Evolutionary conservation across 345 rosid genomes (phyloP).

Genomic region (Syzygium grande): DNA sequence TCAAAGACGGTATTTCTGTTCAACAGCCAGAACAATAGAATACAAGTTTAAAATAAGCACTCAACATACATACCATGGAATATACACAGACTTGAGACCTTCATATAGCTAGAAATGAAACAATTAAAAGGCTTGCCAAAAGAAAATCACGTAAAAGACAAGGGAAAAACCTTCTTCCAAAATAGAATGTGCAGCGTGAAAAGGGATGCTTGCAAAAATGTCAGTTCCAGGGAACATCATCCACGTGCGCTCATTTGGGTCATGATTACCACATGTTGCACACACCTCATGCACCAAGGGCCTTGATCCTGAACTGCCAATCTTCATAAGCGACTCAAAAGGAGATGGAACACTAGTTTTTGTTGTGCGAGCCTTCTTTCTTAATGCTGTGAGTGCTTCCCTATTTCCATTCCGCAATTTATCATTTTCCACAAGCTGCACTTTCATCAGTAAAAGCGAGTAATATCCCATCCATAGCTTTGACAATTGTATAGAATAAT

Average conservation of each 20-base stretch:
- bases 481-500: background rate
- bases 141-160: background rate
- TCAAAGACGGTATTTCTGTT: background rate
- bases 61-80: background rate
- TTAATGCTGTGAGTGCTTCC: conserved; percentile 70
- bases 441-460: background rate
- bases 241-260: conserved; percentile 62
- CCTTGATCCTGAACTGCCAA: conserved; percentile 28
- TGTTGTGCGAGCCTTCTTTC: conserved; percentile 74
- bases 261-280: conserved; percentile 66
- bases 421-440: conserved; percentile 71
- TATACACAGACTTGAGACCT: background rate
- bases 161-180: conserved; percentile 57
- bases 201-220: conserved; percentile 58
- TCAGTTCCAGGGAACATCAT: conserved; percentile 80
- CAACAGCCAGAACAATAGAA: background rate
- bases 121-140: background rate
- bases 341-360: conserved; percentile 57
- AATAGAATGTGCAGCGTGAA: conserved; percentile 73
- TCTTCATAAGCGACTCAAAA: conserved; percentile 73
- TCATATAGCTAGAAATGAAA: background rate
- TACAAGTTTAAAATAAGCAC: background rate
- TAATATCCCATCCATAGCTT: background rate
- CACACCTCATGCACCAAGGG: conserved; percentile 76
- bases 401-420: conserved; percentile 65